Base-by-base conservation (phyloP, 495 filamentous ascomycete species). In the Acidiella bohemica region DNA sequence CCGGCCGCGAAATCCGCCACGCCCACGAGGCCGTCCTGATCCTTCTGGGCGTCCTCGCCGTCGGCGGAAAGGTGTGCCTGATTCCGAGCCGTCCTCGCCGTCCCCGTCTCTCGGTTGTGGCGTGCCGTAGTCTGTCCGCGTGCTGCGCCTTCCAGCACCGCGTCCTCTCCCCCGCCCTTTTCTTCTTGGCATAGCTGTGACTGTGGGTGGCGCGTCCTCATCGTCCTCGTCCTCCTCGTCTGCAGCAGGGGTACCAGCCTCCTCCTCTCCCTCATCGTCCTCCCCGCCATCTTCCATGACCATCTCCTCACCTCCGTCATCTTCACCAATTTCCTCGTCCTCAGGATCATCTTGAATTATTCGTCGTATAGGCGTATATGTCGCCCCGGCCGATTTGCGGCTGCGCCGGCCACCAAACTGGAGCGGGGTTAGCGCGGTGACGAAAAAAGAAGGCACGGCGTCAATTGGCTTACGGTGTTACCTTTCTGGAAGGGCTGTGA, bases 11-110 rank as follows among this genome's bases (percentile, higher is more conserved):
- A 75, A 75, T 4, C 83, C 83, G 41, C 81, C 81, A 24, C 47
- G 39, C 16, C 47, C 42, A 16, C 47, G 27, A 9, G 31, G 32
- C 5, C 37, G 17, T 10, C 74, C 68, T 38, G 68, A 58, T 50
- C 71, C 72, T 34, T 79, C 68, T 44, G 85, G 80, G 28, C 85
- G 70, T 27, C 84, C 78, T 45, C 74, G 72, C 44, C 75, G 70
- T 40, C 75, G 67, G 57, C 71, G 75, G 14, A 64, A 63, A 4
- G 63, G 86, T 46, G 76, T 79, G 34, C 68, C 68, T 20, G 64
- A 49, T 56, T 72, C 55, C 17, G 34, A 41, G 10, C 19, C 43
- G 8, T 51, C 48, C 1, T 47, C 39, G 11, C 24, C 44, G 21
- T 38, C 45, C 6, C 13, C 21, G 5, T 50, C 47, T 5, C 5